Evolutionary conservation across 768 basidiomycete species (phyloP), one percentile per base, ranked within the genome.

Genomic region (Dioszegia aurantiaca): DNA sequence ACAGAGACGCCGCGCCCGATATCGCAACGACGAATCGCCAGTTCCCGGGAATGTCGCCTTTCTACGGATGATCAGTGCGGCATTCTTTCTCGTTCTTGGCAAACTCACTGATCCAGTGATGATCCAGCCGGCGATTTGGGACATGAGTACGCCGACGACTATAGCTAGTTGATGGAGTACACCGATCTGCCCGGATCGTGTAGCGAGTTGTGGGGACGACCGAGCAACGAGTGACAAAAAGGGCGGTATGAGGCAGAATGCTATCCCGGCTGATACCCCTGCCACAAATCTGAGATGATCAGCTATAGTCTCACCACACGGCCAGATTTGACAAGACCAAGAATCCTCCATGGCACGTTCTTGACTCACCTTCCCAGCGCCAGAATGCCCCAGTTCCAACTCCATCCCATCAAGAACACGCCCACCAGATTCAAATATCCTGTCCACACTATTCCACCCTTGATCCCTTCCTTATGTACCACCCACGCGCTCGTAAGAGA

Each of bases 101-200:
- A 23, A 23, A 56, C 70, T 43, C 31, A 69, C 70, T 46, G 58
- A 30, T 11, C 75, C 75, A 8, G 73, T 76, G 21, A 68, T 48
- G 14, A 63, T 55, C 27, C 69, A 60, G 6, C 75, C 75, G 4
- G 67, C 61, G 3, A 69, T 27, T 44, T 76, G 75, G 16, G 71
- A 69, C 12, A 60, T 61, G 33, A 64, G 64, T 28, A 76, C 58
- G 1, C 75, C 75, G 2, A 70, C 10, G 5, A 72, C 70, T 43
- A 76, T 76, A 14, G 56, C 75, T 39, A 76, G 40, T 45, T 76
- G 75, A 46, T 76, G 67, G 33, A 73, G 48, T 24, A 65, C 72
- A 19, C 75, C 75, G 16, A 76, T 67, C 26, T 67, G 62, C 10
- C 75, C 75, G 30, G 64, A 63, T 17, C 66, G 63, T 11, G 51